phyloP scores from a whole-genome alignment of 768 basidiomycete species.

The Trametes meyenii region DNA sequence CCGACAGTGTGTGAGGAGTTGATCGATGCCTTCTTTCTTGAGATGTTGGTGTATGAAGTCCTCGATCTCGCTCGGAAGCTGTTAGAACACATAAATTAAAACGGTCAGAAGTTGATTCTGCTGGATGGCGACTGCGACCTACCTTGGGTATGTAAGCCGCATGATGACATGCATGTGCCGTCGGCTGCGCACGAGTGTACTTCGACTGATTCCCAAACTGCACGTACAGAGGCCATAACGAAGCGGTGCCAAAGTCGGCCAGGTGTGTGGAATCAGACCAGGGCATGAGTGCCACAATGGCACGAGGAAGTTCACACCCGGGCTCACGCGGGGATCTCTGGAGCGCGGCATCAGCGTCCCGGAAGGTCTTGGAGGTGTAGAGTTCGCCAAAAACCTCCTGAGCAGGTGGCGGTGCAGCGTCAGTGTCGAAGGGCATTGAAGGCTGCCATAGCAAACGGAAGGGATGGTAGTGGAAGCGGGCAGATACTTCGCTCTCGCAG shows the following conservation, averaged over 20 bases:
- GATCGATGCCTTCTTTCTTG: too few relatives aligned
- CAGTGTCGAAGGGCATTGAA: background rate
- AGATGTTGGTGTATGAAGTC: too few relatives aligned
- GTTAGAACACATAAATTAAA: too few relatives aligned
- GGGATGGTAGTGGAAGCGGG: background rate
- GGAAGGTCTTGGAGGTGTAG: background rate
- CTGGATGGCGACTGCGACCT: too few relatives aligned
- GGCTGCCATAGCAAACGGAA: background rate
- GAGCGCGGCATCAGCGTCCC: background rate
- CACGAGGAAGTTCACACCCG: background rate
- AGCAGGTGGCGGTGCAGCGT: background rate
- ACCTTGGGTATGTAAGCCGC: too few relatives aligned
- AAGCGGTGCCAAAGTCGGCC: constrained; percentile 31
- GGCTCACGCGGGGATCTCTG: background rate
- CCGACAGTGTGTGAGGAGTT: too few relatives aligned
- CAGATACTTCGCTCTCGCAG: background rate
- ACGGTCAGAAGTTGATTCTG: too few relatives aligned
- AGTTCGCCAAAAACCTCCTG: background rate
- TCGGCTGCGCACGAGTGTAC: too few relatives aligned
- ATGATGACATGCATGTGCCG: too few relatives aligned
- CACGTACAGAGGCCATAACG: constrained; percentile 45
- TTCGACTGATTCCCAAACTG: constrained; percentile 47
- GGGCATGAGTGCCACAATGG: constrained; percentile 25
- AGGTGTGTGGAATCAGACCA: constrained; percentile 35
- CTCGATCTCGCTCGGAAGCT: too few relatives aligned